Conservation (phyloP, 257 asterid genomes). For the Capsicum chinense region DNA sequence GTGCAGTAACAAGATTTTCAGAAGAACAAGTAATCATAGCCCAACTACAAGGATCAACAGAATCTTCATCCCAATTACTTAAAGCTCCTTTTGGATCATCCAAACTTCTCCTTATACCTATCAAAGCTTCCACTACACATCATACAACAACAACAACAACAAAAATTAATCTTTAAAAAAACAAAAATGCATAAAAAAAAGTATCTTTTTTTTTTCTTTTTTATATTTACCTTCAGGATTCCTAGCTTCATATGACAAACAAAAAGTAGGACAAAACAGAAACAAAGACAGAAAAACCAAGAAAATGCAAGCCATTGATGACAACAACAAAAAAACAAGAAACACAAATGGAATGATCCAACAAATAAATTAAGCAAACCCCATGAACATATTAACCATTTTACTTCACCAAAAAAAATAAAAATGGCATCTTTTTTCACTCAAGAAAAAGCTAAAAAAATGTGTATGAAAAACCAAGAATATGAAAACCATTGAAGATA, state of each 20-base stretch:
- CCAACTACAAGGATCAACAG: constrained; percentile 99
- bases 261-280: constrained; percentile 40
- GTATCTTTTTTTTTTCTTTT: not conserved
- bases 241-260: constrained; percentile 61
- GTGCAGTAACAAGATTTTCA: constrained; percentile 76
- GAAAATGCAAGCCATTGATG: constrained; percentile 21
- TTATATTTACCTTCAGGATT: constrained; percentile 77
- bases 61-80: constrained; percentile 88
- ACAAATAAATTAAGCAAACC: constrained; percentile 7
- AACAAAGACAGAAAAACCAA: constrained; percentile 38
- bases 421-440: not conserved
- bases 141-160: not conserved
- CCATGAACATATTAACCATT: not conserved
- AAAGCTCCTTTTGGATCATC: constrained; percentile 87
- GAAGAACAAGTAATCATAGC: constrained; percentile 90
- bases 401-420: not conserved
- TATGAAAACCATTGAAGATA: constrained; percentile 19
- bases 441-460: constrained; percentile 14
- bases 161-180: not conserved
- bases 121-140: constrained; percentile 75
- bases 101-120: constrained; percentile 53
- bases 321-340: not conserved
- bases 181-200: not conserved
- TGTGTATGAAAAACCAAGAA: constrained; percentile 26
- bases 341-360: constrained; percentile 14